Evolutionary conservation across 805 yeast species (phyloP).

Genomic region (Cyberlindnera misumaiensis): DNA sequence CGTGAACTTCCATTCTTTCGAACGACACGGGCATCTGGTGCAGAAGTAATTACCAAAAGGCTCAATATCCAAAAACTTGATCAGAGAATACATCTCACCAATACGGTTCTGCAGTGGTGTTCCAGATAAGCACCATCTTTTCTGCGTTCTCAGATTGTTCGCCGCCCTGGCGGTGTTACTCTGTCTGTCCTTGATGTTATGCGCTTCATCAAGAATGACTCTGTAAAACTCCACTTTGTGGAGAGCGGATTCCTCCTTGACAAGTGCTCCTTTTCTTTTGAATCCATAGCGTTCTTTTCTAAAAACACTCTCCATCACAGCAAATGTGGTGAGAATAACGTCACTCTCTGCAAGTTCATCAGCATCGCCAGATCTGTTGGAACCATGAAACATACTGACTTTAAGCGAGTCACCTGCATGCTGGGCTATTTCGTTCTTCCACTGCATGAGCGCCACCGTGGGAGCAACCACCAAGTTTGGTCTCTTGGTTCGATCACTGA

Average conservation of each 20-base stretch:
- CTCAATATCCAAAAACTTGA: constrained; percentile 72
- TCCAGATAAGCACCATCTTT: constrained; percentile 90
- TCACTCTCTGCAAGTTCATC: constrained; percentile 59
- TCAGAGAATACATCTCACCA: constrained; percentile 91
- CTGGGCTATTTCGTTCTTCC: constrained; percentile 87
- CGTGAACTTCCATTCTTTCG: constrained; percentile 77
- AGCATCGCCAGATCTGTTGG: constrained; percentile 51
- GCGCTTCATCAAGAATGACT: constrained; percentile 93
- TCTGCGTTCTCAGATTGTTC: constrained; percentile 58
- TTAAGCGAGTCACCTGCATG: constrained; percentile 70
- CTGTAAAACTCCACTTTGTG: constrained; percentile 76
- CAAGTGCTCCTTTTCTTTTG: constrained; percentile 59
- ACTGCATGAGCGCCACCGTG: constrained; percentile 96
- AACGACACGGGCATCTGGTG: constrained; percentile 83
- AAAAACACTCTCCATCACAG: constrained; percentile 82
- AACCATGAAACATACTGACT: constrained; percentile 79
- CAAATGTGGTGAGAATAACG: constrained; percentile 85
- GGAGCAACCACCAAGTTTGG: constrained; percentile 95
- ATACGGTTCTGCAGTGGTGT: constrained; percentile 95
- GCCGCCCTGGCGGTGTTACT: constrained; percentile 93
- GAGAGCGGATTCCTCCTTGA: constrained; percentile 68
- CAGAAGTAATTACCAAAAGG: constrained; percentile 91
- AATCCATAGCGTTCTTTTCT: constrained; percentile 83
- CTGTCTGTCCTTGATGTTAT: constrained; percentile 91
- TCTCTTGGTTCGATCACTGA: constrained; percentile 55